Evolutionary conservation across 768 basidiomycete species (phyloP), one percentile per base, ranked within the genome.

Genomic region (Psilocybe cyanescens): DNA sequence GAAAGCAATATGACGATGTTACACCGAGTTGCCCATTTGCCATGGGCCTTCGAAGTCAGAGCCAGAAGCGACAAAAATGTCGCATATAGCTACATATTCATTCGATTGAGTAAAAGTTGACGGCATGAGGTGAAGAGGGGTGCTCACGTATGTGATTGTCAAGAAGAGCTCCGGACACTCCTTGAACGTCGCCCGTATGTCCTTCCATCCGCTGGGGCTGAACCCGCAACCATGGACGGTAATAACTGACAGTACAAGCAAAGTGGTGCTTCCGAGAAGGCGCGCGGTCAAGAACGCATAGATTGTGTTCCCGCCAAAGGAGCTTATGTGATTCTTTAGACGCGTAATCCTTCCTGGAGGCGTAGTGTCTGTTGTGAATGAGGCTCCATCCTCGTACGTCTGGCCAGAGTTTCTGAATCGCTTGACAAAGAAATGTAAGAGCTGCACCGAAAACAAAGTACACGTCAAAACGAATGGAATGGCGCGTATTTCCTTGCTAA

Each of bases 11-110:
- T 57, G 28, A 49, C 9, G 39, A 60, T 64, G 24, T 56, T 64
- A 35, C 50, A 57, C n/a, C 66, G 16, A 89, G 85, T 71, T 89
- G 89, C 30, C 81, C 74, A 46, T 91, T 74, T 1, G 86, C 89
- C 67, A 45, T 33, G 35, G 16, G 30, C 14, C 19, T 59, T 54
- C 6, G 61, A 49, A 28, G 62, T 14, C 37, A 67, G 39, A 3
- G 63, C 35, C 17, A 67, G 12, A 1, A 53, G n/a, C 28, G 66
- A 61, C 16, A 67, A 44, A 12, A 60, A 24, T 17, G 66, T 33
- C 29, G 47, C 44, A 48, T 62, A 62, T 33, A 53, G 29, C 66
- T 67, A 41, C 33, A 35, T 7, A 35, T 41, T 29, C 33, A 14
- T 3, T 9, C 7, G 14, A 19, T 39, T 35, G 39, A 17, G 4